Conservation (phyloP, 768 basidiomycete species). For the Lentinula lateritia region DNA sequence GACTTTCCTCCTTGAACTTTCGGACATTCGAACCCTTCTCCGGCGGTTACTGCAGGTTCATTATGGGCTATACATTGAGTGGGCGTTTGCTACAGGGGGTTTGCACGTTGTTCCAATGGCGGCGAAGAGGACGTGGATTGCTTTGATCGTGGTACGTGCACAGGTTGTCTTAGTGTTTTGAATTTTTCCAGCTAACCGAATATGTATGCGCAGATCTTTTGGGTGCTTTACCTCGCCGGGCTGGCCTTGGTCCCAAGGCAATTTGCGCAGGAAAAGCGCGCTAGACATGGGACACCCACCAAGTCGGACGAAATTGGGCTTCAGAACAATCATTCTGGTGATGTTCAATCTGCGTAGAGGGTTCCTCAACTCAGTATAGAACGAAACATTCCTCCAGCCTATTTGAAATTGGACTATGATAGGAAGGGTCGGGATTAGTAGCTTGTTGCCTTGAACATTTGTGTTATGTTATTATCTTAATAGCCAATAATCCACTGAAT, state of each 20-base stretch:
- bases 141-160: constrained; percentile 32
- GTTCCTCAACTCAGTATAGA: not conserved
- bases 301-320: constrained; percentile 2
- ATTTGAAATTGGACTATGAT: not conserved
- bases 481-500: not conserved
- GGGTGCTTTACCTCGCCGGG: constrained; percentile 38
- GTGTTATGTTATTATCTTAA: not conserved
- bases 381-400: not conserved
- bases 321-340: not conserved
- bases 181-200: not conserved
- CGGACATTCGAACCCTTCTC: constrained; percentile 1
- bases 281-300: not conserved
- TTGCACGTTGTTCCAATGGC: constrained; percentile 29
- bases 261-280: constrained; percentile 30
- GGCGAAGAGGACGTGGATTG: constrained; percentile 43
- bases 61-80: constrained; percentile 44
- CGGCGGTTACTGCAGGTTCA: constrained; percentile 28
- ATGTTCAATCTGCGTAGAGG: not conserved
- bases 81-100: constrained; percentile 27
- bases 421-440: not conserved
- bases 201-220: constrained; percentile 32
- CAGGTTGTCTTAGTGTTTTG: not conserved
- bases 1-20: constrained; percentile 1
- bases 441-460: no score
- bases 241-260: constrained; percentile 41